phyloP scores from a whole-genome alignment of 2,329 filamentous ascomycete species.

The Zarea fungicola region DNA sequence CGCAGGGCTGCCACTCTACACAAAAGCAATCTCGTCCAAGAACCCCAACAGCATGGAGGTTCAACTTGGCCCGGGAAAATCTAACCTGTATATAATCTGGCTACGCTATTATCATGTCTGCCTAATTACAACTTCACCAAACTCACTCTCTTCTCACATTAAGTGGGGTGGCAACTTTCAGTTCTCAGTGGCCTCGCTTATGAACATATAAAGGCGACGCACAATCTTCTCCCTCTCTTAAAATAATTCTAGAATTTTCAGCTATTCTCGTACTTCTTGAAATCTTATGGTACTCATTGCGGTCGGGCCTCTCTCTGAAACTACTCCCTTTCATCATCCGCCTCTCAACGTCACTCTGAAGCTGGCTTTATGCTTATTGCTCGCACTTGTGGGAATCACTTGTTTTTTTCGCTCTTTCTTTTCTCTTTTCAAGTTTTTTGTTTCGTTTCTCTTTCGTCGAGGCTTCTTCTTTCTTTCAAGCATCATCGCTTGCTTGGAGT shows the following conservation, averaged over 20 bases:
- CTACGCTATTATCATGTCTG: neutral
- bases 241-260: no score
- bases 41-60: no score
- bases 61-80: no score
- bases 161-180: neutral
- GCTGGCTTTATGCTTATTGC: no score
- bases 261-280: no score
- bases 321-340: no score
- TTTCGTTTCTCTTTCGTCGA: neutral
- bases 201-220: neutral
- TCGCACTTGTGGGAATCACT: no score
- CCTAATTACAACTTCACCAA: neutral
- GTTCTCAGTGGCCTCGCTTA: neutral
- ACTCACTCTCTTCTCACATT: slow-evolving; percentile 6
- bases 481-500: neutral
- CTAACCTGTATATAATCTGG: neutral
- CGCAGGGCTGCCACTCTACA: no score
- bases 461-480: neutral
- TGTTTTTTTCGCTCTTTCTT: neutral
- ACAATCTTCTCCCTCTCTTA: neutral
- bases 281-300: no score
- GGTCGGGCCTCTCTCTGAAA: no score
- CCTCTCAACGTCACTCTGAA: no score
- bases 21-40: no score
- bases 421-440: neutral